These are phyloP conservation scores for Botrytis aclada DNA, from an alignment of 2,329 filamentous ascomycete genomes.

Conservation along the genomic window DNA sequence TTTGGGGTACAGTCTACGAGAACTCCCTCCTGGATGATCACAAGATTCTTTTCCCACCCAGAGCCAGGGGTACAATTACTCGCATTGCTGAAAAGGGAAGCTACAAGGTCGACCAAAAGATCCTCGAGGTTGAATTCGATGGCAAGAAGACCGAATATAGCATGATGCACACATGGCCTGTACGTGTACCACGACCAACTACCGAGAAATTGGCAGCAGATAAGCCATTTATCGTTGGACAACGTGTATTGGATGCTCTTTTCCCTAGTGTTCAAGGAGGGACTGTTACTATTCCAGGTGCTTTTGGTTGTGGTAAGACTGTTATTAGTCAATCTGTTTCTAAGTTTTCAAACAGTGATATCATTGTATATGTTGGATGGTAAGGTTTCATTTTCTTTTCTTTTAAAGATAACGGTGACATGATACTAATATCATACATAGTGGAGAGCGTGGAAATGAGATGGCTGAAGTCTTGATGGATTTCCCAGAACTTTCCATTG, in stretches of 20 bases:
- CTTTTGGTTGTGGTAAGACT: constrained; percentile 98
- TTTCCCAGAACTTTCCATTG: constrained; percentile 96
- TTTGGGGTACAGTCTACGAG: constrained; percentile 92
- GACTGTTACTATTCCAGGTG: constrained; percentile 95
- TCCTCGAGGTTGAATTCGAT: constrained; percentile 95
- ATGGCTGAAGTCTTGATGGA: constrained; percentile 99
- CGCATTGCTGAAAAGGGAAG: constrained; percentile 83
- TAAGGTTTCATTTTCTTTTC: neutral
- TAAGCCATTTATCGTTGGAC: constrained; percentile 91
- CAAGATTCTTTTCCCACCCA: constrained; percentile 87
- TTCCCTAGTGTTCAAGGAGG: constrained; percentile 97
- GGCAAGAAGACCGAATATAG: constrained; percentile 90
- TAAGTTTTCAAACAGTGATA: constrained; percentile 99
- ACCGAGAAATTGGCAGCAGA: constrained; percentile 89
- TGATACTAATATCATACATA: neutral
- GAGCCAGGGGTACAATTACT: constrained; percentile 88
- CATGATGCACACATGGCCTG: constrained; percentile 99
- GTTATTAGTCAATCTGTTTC: constrained; percentile 98
- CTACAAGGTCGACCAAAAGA: constrained; percentile 91
- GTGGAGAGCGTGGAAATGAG: constrained; percentile 89
- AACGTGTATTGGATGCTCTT: constrained; percentile 91
- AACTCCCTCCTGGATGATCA: constrained; percentile 94
- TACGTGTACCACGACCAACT: constrained; percentile 88
- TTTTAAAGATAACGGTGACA: neutral
- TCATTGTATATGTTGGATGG: constrained; percentile 93